Base-by-base conservation (phyloP, 805 yeast genomes). In the Kodamaea sagamina region DNA sequence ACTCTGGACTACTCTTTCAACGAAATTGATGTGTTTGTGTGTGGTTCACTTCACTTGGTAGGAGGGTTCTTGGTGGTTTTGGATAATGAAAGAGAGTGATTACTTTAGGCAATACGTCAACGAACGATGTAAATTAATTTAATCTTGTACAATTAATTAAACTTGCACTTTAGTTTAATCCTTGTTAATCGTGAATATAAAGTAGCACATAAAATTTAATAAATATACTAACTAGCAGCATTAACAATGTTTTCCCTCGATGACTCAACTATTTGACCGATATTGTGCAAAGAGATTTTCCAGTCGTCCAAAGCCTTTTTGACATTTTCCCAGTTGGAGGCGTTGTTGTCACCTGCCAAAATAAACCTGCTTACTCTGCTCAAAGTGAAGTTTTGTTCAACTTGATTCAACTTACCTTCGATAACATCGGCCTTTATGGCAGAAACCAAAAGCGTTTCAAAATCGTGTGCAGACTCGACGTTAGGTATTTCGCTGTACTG, bases 21-120 rank as follows among this genome's bases (percentile, higher is more conserved):
- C 18, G 55, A 50, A 19, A 64, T 80, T 16, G 89, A 89, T 49
- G 95, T 89, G 1, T 85, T 89, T 66, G 97, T 89, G 0, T 86
- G 95, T 46, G 99, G 99, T 1, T 89, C 97, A 4, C 71, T 93
- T 50, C 97, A 92, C 61, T 70, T 95, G 44, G 96, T 93, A 8
- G 99, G 99, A 12, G 99, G 98, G 0, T 77, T 93, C 44, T 65
- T 93, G 28, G 89, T 89, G 2, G 97, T 90, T 4, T 66, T 89
- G 32, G 97, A 92, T 42, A 62, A 63, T 18, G 63, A 64, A 36
- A 62, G 48, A 43, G 63, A 62, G 39, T 62, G 53, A 45, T 16
- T n/a, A n/a, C n/a, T 6, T 25, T 10, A 17, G 10, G 13, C 15
- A 26, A 9, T 17, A 18, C 26, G 13, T 10, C 4, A 9, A 32